Percentiles rank a stretch among this genome's conserved stretches.
Conservation (phyloP, 495 filamentous ascomycete species). For the Xylaria venustula region DNA sequence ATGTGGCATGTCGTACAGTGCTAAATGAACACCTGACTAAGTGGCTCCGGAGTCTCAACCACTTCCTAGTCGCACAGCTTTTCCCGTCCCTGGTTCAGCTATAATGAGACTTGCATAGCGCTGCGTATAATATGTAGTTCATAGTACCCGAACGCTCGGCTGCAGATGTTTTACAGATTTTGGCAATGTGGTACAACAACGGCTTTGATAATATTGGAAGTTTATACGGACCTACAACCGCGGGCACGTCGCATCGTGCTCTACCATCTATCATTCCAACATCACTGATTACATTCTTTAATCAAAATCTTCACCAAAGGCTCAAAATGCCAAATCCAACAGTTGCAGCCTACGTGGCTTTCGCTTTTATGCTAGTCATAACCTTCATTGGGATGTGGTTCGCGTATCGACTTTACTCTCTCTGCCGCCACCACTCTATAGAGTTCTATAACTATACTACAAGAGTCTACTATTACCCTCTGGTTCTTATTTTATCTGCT, state of each 20-base stretch:
- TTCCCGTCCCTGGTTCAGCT: not conserved
- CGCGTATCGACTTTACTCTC: not conserved
- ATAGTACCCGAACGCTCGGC: not conserved
- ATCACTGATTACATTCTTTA: too few relatives aligned
- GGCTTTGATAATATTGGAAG: not conserved
- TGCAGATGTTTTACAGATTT: not conserved
- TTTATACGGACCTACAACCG: not conserved
- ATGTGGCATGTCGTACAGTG: not conserved
- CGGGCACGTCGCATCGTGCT: too few relatives aligned
- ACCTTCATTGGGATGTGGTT: not conserved
- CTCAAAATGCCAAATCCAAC: not conserved
- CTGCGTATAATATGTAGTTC: not conserved
- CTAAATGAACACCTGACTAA: not conserved
- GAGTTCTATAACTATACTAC: not conserved
- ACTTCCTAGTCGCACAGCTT: not conserved
- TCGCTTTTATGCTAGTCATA: not conserved
- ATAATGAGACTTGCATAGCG: not conserved
- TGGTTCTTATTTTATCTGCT: too few relatives aligned
- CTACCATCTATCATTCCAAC: too few relatives aligned
- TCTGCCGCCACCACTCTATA: not conserved
- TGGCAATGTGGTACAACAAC: not conserved
- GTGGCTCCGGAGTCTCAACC: not conserved
- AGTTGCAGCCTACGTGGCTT: not conserved
- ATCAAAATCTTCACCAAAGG: not conserved
- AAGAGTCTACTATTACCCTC: not conserved